Conservation (phyloP, 2,329 filamentous ascomycete genomes). For the Calonectria fujianensis region DNA sequence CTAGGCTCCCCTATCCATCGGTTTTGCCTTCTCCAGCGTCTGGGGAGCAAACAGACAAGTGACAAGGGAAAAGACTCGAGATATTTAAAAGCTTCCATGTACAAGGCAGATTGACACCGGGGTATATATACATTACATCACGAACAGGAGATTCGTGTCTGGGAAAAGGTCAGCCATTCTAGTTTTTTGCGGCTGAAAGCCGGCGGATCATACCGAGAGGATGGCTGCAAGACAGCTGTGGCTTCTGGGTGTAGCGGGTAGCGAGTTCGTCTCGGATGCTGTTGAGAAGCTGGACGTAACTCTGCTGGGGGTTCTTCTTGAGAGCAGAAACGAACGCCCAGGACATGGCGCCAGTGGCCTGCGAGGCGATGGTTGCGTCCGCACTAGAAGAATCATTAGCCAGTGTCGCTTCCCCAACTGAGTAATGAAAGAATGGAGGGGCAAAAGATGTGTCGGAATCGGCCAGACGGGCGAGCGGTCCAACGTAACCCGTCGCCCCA, state of each 20-base stretch:
- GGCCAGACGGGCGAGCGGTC: conserved; percentile 38
- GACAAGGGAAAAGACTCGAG: conserved; percentile 35
- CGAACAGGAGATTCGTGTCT: conserved; percentile 79
- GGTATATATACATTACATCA: conserved; percentile 69
- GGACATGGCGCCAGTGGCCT: conserved; percentile 98
- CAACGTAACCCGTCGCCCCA: conserved; percentile 69
- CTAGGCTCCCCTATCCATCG: not conserved
- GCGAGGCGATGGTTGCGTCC: conserved; percentile 91
- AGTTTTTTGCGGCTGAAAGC: conserved; percentile 8
- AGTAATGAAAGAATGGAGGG: not conserved
- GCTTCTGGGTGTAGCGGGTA: conserved; percentile 93
- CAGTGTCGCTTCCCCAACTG: not conserved
- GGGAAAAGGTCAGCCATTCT: conserved; percentile 30
- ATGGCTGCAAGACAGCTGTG: conserved; percentile 97
- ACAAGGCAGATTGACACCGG: conserved; percentile 35
- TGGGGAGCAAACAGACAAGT: conserved; percentile 5
- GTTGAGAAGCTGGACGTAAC: conserved; percentile 97
- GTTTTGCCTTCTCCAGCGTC: conserved; percentile 5
- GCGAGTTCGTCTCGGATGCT: conserved; percentile 95
- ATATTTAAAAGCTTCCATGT: conserved; percentile 41
- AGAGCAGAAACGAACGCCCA: conserved; percentile 96
- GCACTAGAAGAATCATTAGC: conserved; percentile 72
- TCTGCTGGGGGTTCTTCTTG: conserved; percentile 98
- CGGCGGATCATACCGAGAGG: conserved; percentile 83
- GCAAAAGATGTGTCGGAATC: not conserved